phyloP scores from a whole-genome alignment of 2,329 filamentous ascomycete species.

The Massarina eburnea region DNA sequence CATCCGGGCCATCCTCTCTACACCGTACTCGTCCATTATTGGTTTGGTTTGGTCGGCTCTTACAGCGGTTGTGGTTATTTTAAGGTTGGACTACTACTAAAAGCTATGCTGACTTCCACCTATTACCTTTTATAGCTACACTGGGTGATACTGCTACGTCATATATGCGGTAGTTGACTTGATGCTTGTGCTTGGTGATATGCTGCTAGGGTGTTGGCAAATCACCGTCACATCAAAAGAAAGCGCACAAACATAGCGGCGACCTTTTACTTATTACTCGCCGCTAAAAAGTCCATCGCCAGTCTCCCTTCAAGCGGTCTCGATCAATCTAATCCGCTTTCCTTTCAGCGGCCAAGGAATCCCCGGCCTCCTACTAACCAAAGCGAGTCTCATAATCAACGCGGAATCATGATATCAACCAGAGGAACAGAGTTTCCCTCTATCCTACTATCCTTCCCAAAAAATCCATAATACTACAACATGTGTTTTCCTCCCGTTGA shows the following conservation, averaged over 20 bases:
- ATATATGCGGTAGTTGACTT: too few species aligned
- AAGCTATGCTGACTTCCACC: too few species aligned
- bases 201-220: not conserved
- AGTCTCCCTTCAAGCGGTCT: conserved; percentile 30
- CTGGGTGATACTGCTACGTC: too few species aligned
- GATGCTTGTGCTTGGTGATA: not conserved
- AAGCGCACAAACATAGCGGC: conserved; percentile 23
- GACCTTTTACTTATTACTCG: conserved; percentile 32
- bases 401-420: conserved; percentile 18
- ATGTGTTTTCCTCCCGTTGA: conserved; percentile 13
- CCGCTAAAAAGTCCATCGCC: conserved; percentile 26
- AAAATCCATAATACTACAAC: conserved; percentile 11
- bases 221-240: conserved; percentile 5
- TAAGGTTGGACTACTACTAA: too few species aligned
- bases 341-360: conserved; percentile 13
- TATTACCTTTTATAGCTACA: too few species aligned
- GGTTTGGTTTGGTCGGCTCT: too few species aligned
- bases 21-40: too few species aligned
- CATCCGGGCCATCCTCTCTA: too few species aligned
- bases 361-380: not conserved
- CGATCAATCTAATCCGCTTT: conserved; percentile 26
- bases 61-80: too few species aligned
- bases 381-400: conserved; percentile 17
- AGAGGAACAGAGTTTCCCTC: conserved; percentile 4
- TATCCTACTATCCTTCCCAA: conserved; percentile 6